These are phyloP conservation scores for Aegilops speltoides DNA, from an alignment of 176 grass and related monocot species.

Conservation along the genomic window DNA sequence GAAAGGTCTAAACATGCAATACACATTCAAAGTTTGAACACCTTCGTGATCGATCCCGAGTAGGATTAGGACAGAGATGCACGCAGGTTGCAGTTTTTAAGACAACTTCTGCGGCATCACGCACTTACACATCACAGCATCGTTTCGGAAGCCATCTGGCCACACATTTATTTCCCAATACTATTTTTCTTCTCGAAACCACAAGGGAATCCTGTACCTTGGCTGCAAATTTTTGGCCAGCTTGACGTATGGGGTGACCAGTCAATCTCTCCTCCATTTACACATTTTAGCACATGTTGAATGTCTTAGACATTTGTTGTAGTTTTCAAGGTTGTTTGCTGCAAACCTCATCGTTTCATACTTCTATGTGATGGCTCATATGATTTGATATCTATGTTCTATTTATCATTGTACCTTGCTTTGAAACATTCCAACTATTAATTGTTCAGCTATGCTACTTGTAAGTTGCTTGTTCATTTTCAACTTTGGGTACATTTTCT, in stretches of 20 bases:
- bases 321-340: neutral
- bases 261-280: constrained; percentile 22
- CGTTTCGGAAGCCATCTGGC: constrained; percentile 10
- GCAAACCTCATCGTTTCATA: neutral
- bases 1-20: constrained; percentile 36
- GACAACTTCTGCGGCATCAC: constrained; percentile 35
- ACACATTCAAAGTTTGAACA: neutral
- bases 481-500: neutral
- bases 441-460: neutral
- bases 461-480: neutral
- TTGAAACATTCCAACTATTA: neutral
- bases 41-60: neutral
- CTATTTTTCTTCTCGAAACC: constrained; percentile 1
- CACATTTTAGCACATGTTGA: neutral
- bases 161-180: constrained; percentile 2
- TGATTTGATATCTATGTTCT: neutral
- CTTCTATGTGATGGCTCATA: neutral
- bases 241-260: constrained; percentile 11
- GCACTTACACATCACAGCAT: constrained; percentile 18
- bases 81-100: constrained; percentile 57
- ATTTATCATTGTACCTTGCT: neutral
- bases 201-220: constrained; percentile 21
- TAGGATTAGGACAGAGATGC: constrained; percentile 31
- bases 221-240: constrained; percentile 46
- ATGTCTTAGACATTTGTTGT: neutral